Percentiles rank a stretch among this genome's conserved stretches.
phyloP scores from a whole-genome alignment of 768 basidiomycete species.

The Dacryopinax primogenitus region DNA sequence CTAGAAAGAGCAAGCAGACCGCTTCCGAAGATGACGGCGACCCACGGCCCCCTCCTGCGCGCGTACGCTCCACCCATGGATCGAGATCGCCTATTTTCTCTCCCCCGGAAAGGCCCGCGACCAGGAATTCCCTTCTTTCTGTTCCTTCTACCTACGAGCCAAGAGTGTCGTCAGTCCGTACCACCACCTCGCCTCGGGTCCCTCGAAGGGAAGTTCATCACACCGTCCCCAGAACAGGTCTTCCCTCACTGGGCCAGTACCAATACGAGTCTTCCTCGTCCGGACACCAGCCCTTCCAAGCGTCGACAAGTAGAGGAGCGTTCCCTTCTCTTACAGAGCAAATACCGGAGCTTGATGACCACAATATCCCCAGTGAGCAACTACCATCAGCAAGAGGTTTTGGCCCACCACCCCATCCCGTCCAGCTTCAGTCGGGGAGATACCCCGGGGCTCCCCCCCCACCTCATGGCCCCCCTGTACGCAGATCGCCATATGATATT shows the following conservation, averaged over 20 bases:
- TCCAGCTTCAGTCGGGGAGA: neutral
- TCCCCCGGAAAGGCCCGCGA: neutral
- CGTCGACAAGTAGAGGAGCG: neutral
- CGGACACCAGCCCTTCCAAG: neutral
- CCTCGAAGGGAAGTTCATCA: neutral
- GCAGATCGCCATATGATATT: neutral
- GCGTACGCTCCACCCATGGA: neutral
- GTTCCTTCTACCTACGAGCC: too few relatives aligned
- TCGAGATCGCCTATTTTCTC: neutral
- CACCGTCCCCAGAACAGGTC: too few relatives aligned
- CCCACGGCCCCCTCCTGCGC: neutral
- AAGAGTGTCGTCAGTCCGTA: neutral
- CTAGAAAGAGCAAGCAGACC: neutral
- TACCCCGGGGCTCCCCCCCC: neutral
- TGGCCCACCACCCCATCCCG: neutral
- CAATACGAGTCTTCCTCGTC: neutral
- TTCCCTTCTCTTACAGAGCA: neutral
- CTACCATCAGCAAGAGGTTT: neutral
- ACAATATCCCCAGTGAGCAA: neutral
- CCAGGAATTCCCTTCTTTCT: neutral
- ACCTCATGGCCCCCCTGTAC: too few relatives aligned
- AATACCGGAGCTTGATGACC: neutral
- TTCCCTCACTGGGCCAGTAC: neutral
- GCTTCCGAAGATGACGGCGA: neutral
- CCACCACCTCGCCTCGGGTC: neutral